These are phyloP conservation scores for Auricularia cornea DNA, from an alignment of 768 basidiomycete species.

Conservation along the genomic window DNA sequence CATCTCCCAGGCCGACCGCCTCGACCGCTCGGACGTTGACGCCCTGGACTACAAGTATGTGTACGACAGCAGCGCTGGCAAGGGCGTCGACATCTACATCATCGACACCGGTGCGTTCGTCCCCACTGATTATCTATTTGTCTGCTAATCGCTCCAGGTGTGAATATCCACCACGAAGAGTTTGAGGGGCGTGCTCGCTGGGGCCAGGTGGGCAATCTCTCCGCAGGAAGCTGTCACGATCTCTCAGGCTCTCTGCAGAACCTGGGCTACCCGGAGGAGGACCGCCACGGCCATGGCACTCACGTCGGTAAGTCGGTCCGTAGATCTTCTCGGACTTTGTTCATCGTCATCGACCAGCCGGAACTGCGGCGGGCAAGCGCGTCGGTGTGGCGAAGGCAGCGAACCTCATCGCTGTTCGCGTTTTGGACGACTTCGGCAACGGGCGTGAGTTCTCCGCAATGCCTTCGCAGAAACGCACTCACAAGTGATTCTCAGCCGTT, in stretches of 20 bases:
- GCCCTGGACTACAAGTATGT: slow-evolving; percentile 22
- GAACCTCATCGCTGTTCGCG: slow-evolving; percentile 64
- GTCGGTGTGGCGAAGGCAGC: slow-evolving; percentile 97
- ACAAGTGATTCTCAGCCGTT: background rate
- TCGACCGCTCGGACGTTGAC: background rate
- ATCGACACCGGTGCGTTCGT: slow-evolving; percentile 1
- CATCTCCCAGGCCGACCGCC: background rate
- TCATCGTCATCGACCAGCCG: slow-evolving; percentile 36
- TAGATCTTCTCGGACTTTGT: too few species aligned
- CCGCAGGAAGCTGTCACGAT: too few species aligned
- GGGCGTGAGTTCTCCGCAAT: slow-evolving; percentile 16
- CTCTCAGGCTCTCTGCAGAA: too few species aligned
- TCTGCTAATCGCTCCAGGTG: background rate
- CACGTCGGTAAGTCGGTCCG: slow-evolving; percentile 15
- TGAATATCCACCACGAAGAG: slow-evolving; percentile 16
- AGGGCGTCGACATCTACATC: slow-evolving; percentile 6
- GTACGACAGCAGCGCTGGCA: background rate
- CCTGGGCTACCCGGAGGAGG: slow-evolving; percentile 13
- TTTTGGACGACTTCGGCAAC: slow-evolving; percentile 18
- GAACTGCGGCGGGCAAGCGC: slow-evolving; percentile 86
- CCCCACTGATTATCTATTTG: background rate
- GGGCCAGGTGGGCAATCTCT: slow-evolving; percentile 32
- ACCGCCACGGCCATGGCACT: slow-evolving; percentile 31
- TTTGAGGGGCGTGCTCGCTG: slow-evolving; percentile 37
- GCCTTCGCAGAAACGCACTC: background rate